A percentile compares a stretch with the other conserved stretches of the same genome.
Conservation (phyloP, 495 filamentous ascomycete genomes). For the Trichocladium antarcticum region DNA sequence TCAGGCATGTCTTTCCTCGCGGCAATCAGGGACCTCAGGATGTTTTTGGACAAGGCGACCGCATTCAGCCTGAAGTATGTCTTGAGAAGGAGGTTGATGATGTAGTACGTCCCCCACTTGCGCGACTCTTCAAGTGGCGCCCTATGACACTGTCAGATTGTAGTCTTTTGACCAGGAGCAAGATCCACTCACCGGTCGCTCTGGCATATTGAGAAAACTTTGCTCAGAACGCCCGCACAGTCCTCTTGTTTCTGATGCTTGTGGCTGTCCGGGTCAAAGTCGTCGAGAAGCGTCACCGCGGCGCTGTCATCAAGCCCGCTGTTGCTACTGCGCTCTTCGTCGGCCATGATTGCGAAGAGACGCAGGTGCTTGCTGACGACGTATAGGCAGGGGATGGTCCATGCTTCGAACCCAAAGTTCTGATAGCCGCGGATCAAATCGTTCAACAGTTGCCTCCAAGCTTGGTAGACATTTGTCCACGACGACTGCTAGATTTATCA, state of each 20-base stretch:
- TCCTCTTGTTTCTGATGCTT: constrained; percentile 79
- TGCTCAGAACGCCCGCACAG: constrained; percentile 74
- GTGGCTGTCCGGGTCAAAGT: constrained; percentile 57
- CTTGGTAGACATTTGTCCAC: constrained; percentile 66
- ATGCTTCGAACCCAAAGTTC: constrained; percentile 57
- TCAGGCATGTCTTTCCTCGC: constrained; percentile 67
- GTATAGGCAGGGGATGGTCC: constrained; percentile 85
- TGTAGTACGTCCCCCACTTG: constrained; percentile 95
- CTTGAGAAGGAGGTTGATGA: constrained; percentile 88
- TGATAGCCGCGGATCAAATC: constrained; percentile 64
- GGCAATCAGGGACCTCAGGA: constrained; percentile 68
- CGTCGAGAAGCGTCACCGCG: constrained; percentile 54
- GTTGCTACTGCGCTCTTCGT: constrained; percentile 47
- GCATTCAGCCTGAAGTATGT: constrained; percentile 94
- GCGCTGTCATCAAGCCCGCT: constrained; percentile 36
- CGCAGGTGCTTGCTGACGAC: constrained; percentile 71
- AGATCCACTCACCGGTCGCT: constrained; percentile 60
- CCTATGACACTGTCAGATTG: constrained; percentile 35
- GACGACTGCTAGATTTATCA: constrained; percentile 11
- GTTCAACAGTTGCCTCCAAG: constrained; percentile 71
- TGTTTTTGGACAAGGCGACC: constrained; percentile 79
- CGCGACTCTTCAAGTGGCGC: constrained; percentile 77
- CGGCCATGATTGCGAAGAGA: constrained; percentile 78
- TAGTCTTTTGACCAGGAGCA: background rate
- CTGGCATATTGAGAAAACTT: constrained; percentile 78